Percentiles rank a stretch among this genome's conserved stretches.
These are phyloP conservation scores for Tolypocladium ophioglossoides DNA, from an alignment of 2,329 filamentous ascomycete genomes.

Conservation along the genomic window DNA sequence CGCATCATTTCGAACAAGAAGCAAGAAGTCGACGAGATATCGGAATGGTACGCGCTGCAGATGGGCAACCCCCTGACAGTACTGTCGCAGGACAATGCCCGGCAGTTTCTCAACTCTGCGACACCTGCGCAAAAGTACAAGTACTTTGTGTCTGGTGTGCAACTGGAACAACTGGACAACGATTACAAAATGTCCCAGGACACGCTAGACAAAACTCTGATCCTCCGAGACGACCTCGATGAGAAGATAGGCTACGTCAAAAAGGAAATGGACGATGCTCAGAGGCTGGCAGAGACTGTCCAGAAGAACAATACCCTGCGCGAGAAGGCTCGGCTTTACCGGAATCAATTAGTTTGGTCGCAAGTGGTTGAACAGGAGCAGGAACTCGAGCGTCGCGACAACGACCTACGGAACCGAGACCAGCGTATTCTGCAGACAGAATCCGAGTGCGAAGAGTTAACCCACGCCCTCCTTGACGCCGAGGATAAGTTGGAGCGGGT, in stretches of 20 bases:
- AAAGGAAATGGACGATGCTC: constrained; percentile 44
- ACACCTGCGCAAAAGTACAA: constrained; percentile 82
- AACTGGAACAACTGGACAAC: constrained; percentile 81
- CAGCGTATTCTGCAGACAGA: constrained; percentile 16
- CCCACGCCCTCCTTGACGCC: constrained; percentile 35
- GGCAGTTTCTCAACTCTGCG: constrained; percentile 83
- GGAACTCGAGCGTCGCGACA: constrained; percentile 25
- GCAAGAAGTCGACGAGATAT: constrained; percentile 80
- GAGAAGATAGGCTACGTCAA: constrained; percentile 23
- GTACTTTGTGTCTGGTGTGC: constrained; percentile 90
- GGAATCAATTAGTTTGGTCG: constrained; percentile 70
- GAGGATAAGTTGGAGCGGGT: constrained; percentile 33
- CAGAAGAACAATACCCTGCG: constrained; percentile 57
- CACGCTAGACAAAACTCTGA: constrained; percentile 54
- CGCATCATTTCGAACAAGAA: constrained; percentile 73
- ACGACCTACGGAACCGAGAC: constrained; percentile 14
- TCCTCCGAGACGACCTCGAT: constrained; percentile 24
- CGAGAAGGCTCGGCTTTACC: constrained; percentile 45
- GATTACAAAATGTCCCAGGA: constrained; percentile 83
- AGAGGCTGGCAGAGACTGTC: constrained; percentile 52
- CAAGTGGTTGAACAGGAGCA: constrained; percentile 72
- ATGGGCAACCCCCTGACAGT: constrained; percentile 97
- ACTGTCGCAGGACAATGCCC: constrained; percentile 87
- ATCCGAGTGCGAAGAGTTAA: constrained; percentile 26
- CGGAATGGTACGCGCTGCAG: constrained; percentile 86